Conservation (phyloP, 2,329 filamentous ascomycete genomes). For the Pleurostoma richardsiae region DNA sequence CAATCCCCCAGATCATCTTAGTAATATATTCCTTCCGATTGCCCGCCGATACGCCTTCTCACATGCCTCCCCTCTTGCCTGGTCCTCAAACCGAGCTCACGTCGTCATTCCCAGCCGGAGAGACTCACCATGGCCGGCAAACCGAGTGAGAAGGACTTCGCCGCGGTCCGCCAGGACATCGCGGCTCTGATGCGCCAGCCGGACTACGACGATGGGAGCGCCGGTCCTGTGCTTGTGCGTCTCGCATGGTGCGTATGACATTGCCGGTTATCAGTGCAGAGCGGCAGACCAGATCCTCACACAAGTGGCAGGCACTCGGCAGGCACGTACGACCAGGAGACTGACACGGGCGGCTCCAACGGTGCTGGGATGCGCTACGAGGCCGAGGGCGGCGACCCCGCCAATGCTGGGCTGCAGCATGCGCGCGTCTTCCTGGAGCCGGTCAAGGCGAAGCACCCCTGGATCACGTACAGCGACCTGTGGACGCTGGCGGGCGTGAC, state of each 20-base stretch:
- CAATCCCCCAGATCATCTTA: no score
- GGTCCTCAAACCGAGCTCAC: no score
- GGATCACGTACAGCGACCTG: conserved; percentile 62
- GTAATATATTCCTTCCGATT: no score
- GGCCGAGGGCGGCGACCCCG: conserved; percentile 57
- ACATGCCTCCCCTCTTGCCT: no score
- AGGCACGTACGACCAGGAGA: conserved; percentile 54
- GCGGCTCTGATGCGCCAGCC: conserved; percentile 50
- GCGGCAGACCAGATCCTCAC: neutral
- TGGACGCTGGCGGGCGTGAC: conserved; percentile 59
- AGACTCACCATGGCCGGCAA: no score
- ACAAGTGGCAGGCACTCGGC: conserved; percentile 47
- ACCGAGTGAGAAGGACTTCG: conserved; percentile 42
- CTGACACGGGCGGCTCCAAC: conserved; percentile 59
- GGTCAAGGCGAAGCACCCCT: conserved; percentile 51
- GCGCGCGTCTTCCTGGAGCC: conserved; percentile 60
- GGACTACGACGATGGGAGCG: conserved; percentile 60
- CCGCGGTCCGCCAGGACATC: conserved; percentile 50
- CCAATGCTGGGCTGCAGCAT: conserved; percentile 60
- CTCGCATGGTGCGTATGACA: conserved; percentile 48
- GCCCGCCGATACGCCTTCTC: no score
- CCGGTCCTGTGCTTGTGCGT: conserved; percentile 58
- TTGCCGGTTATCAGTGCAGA: neutral
- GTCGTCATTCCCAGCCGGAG: no score
- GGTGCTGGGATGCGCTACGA: conserved; percentile 64